A percentile compares a stretch with the other conserved stretches of the same genome.
Conservation (phyloP, 805 yeast species). For the Yamadazyma nakazawae region DNA sequence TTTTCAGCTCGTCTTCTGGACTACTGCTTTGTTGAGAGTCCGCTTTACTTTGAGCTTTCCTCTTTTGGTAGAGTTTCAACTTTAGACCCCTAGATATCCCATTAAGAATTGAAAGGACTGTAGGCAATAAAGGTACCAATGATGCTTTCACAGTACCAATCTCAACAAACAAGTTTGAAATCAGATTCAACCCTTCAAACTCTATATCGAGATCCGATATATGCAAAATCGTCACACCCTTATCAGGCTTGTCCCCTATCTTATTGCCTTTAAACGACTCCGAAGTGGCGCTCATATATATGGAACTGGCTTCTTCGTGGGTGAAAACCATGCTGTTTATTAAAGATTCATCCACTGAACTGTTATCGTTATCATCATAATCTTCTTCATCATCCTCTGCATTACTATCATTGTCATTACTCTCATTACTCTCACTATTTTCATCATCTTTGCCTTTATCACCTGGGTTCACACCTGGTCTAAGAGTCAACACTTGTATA, state of each 20-base stretch:
- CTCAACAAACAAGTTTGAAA: constrained; percentile 35
- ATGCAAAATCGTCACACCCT: constrained; percentile 15
- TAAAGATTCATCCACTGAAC: constrained; percentile 28
- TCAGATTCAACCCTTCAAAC: constrained; percentile 46
- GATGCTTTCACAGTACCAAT: constrained; percentile 43
- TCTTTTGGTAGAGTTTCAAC: constrained; percentile 28
- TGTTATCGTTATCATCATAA: constrained; percentile 20
- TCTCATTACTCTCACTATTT: not conserved
- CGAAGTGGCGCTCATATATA: constrained; percentile 81
- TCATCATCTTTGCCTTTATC: constrained; percentile 12
- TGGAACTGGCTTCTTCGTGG: constrained; percentile 63
- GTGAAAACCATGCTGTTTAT: constrained; percentile 62
- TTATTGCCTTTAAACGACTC: constrained; percentile 31
- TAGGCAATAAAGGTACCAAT: constrained; percentile 41
- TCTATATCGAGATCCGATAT: constrained; percentile 38
- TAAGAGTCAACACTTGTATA: constrained; percentile 36
- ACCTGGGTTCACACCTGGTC: constrained; percentile 38
- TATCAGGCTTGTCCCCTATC: constrained; percentile 12
- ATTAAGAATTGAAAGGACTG: constrained; percentile 32
- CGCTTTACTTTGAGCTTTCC: constrained; percentile 14
- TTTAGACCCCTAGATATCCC: constrained; percentile 36
- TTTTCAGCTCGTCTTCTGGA: constrained; percentile 3
- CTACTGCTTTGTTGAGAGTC: not conserved
- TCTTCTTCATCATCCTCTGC: constrained; percentile 14
- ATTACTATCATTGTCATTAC: constrained; percentile 16